Conservation (phyloP, 192 early-diverging fungal species). For the Paraglomus occultum region DNA sequence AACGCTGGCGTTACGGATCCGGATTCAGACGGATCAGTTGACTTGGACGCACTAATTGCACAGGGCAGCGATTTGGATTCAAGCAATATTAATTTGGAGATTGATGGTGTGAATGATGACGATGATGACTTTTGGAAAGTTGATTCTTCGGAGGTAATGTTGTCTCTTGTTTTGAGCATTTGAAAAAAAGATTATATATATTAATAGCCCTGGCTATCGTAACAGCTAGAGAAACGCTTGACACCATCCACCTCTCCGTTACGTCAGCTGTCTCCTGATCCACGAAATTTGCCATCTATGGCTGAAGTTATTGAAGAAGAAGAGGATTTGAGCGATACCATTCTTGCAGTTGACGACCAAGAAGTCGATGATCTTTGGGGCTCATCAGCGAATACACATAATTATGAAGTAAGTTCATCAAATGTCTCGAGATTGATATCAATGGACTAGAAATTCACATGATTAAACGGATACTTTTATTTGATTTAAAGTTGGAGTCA, state of each 20-base stretch:
- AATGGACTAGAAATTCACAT: not conserved
- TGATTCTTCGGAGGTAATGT: slow-evolving; percentile 25
- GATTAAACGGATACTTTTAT: not conserved
- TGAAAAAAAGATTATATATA: not conserved
- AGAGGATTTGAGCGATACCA: slow-evolving; percentile 26
- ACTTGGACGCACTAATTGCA: slow-evolving; percentile 14
- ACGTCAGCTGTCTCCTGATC: slow-evolving; percentile 17
- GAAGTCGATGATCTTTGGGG: slow-evolving; percentile 28
- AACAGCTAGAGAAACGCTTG: slow-evolving; percentile 17
- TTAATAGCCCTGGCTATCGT: not conserved
- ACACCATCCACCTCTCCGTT: slow-evolving; percentile 23
- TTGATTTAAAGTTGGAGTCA: slow-evolving; percentile 12
- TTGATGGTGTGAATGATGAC: slow-evolving; percentile 13
- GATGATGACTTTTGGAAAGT: slow-evolving; percentile 28
- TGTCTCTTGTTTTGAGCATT: not conserved
- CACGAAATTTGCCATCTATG: not conserved
- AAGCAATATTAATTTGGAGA: not conserved
- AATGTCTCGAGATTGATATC: not conserved
- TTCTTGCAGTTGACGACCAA: slow-evolving; percentile 11
- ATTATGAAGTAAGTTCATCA: slow-evolving; percentile 18
- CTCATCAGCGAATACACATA: not conserved
- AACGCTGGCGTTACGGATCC: not conserved
- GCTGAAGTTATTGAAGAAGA: slow-evolving; percentile 16
- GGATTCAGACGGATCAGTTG: slow-evolving; percentile 23
- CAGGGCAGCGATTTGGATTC: slow-evolving; percentile 25